Percentiles rank a stretch among this genome's conserved stretches.
These are phyloP conservation scores for Chrysochromulina tobinii DNA, from an alignment of 78 protist species.

Conservation along the genomic window DNA sequence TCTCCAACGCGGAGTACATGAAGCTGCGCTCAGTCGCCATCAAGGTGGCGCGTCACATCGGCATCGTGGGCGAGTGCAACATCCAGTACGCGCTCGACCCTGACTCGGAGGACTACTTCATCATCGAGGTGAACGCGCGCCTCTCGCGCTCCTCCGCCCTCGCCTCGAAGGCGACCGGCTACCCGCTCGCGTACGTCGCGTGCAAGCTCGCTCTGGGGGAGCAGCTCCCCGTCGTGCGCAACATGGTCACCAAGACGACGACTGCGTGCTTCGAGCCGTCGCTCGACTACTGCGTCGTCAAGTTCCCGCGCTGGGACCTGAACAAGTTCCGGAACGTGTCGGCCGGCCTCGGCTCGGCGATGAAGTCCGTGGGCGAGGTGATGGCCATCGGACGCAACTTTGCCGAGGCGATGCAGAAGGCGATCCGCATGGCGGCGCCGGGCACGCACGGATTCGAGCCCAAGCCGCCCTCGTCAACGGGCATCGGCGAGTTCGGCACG, in stretches of 20 bases:
- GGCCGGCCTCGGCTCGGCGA: slow-evolving; percentile 66
- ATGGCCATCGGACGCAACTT: slow-evolving; percentile 96
- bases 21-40: slow-evolving; percentile 23
- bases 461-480: not conserved
- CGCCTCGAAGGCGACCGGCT: slow-evolving; percentile 97
- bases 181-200: slow-evolving; percentile 96
- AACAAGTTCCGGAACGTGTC: slow-evolving; percentile 79
- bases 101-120: slow-evolving; percentile 61
- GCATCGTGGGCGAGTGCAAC: slow-evolving; percentile 96
- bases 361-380: slow-evolving; percentile 97
- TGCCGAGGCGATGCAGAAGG: slow-evolving; percentile 93
- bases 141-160: slow-evolving; percentile 92
- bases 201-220: slow-evolving; percentile 90
- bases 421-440: slow-evolving; percentile 65
- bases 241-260: slow-evolving; percentile 81
- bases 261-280: slow-evolving; percentile 96
- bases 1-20: slow-evolving; percentile 7
- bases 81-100: slow-evolving; percentile 96
- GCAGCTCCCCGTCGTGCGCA: slow-evolving; percentile 53
- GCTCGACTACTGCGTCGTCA: slow-evolving; percentile 91
- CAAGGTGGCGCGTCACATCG: slow-evolving; percentile 11
- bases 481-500: too few relatives aligned
- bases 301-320: slow-evolving; percentile 88
- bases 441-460: not conserved
- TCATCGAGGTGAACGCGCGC: slow-evolving; percentile 89